Percentiles rank a stretch among this genome's conserved stretches.
Conservation (phyloP, 2,329 filamentous ascomycete genomes). For the Camillea tinctor region DNA sequence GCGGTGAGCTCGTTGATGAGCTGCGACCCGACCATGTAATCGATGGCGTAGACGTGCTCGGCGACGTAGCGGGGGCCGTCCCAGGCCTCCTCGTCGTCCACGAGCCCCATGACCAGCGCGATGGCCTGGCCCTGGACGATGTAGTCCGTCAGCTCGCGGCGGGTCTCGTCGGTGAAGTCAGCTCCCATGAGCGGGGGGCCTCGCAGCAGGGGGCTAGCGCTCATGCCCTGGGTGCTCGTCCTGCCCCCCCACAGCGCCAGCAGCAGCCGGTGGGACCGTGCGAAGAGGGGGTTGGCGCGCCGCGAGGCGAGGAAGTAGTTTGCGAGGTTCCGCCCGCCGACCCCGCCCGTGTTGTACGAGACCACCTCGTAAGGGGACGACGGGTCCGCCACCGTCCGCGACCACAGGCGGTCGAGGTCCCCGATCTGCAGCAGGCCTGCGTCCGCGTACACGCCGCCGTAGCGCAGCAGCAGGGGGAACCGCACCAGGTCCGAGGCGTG, state of each 20-base stretch:
- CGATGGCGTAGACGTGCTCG: conserved; percentile 48
- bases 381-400: conserved; percentile 44
- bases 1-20: conserved; percentile 51
- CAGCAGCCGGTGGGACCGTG: conserved; percentile 46
- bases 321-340: conserved; percentile 36
- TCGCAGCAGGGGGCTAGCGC: conserved; percentile 44
- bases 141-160: conserved; percentile 52
- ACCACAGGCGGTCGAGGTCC: conserved; percentile 54
- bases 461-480: conserved; percentile 53
- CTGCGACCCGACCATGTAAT: conserved; percentile 50
- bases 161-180: conserved; percentile 38
- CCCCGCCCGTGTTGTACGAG: conserved; percentile 42
- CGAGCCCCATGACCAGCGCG: conserved; percentile 48
- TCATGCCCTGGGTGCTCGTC: conserved; percentile 51
- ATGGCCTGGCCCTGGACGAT: conserved; percentile 56
- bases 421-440: conserved; percentile 57
- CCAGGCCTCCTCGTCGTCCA: conserved; percentile 51
- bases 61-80: conserved; percentile 51
- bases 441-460: conserved; percentile 59
- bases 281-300: conserved; percentile 45
- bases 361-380: conserved; percentile 47
- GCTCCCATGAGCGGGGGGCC: conserved; percentile 41
- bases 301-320: conserved; percentile 49
- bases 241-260: conserved; percentile 53
- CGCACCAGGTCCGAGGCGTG: conserved; percentile 59